A percentile compares a stretch with the other conserved stretches of the same genome.
Evolutionary conservation across 805 yeast genomes (phyloP).

Genomic region (Suhomyces kilbournensis): DNA sequence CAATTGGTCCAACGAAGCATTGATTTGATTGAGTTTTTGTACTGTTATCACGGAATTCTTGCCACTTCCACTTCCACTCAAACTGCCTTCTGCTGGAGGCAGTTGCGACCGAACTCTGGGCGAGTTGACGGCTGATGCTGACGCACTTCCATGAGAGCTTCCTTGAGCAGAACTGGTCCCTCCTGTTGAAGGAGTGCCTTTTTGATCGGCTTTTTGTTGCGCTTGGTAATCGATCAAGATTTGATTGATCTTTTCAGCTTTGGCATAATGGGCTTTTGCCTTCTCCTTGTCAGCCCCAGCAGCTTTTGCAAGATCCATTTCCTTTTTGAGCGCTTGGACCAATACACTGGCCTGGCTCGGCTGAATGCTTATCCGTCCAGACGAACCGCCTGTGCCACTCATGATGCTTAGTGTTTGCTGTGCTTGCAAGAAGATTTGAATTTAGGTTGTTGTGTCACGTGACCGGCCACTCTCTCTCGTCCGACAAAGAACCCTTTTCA

Average conservation of each 20-base stretch:
- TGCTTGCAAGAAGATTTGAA: neutral
- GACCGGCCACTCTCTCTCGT: too few relatives aligned
- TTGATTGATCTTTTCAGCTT: constrained; percentile 26
- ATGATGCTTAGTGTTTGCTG: neutral
- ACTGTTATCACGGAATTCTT: constrained; percentile 10
- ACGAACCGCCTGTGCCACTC: neutral
- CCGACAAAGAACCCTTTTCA: too few relatives aligned
- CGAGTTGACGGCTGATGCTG: neutral
- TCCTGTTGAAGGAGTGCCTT: neutral
- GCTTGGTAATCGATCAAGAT: constrained; percentile 22
- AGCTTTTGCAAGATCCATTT: constrained; percentile 24
- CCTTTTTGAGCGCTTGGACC: constrained; percentile 23
- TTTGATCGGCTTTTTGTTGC: constrained; percentile 17
- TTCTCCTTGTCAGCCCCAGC: constrained; percentile 16
- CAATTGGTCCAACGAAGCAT: constrained; percentile 19
- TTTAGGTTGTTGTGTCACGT: neutral
- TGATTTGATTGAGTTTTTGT: constrained; percentile 22
- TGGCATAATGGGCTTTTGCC: constrained; percentile 22
- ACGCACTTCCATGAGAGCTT: neutral
- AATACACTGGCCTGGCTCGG: constrained; percentile 25
- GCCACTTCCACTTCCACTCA: neutral
- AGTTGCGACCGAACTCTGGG: constrained; percentile 3
- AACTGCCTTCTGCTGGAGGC: constrained; percentile 1
- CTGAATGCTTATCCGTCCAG: constrained; percentile 9
- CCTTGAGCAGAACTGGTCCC: neutral